phyloP scores from a whole-genome alignment of 164 flowering plant species.

The Brasenia schreberi region DNA sequence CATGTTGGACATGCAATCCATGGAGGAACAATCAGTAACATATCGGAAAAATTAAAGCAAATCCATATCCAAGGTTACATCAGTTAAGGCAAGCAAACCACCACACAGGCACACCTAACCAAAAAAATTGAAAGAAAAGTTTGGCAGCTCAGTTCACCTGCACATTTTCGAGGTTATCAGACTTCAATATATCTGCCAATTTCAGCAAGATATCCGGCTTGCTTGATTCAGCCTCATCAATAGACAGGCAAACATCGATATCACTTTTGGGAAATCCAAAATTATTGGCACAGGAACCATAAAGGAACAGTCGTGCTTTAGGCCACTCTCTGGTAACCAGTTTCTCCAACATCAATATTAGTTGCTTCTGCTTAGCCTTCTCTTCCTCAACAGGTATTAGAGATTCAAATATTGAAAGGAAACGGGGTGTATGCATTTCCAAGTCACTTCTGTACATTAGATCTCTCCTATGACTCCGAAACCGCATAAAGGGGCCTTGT shows the following conservation, averaged over 20 bases:
- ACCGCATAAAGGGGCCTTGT: conserved; percentile 33
- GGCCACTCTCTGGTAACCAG: conserved; percentile 89
- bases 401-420: conserved; percentile 60
- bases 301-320: conserved; percentile 53
- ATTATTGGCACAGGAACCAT: conserved; percentile 96
- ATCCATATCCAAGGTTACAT: too few relatives aligned
- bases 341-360: conserved; percentile 49
- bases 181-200: conserved; percentile 72
- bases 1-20: too few relatives aligned
- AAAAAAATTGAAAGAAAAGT: too few relatives aligned
- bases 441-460: conserved; percentile 58
- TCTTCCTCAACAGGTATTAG: conserved; percentile 88
- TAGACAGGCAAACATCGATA: conserved; percentile 86
- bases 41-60: too few relatives aligned
- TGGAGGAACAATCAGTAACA: too few relatives aligned
- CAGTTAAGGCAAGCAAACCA: too few relatives aligned
- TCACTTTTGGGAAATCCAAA: conserved; percentile 94
- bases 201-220: conserved; percentile 73
- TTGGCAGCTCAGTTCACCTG: conserved; percentile 37
- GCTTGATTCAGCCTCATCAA: conserved; percentile 31
- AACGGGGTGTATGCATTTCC: conserved; percentile 29
- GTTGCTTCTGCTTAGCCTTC: conserved; percentile 69
- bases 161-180: conserved; percentile 79
- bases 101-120: too few relatives aligned
- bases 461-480: conserved; percentile 36